phyloP scores from a whole-genome alignment of 2,329 filamentous ascomycete genomes.

The Colletotrichum tofieldiae region DNA sequence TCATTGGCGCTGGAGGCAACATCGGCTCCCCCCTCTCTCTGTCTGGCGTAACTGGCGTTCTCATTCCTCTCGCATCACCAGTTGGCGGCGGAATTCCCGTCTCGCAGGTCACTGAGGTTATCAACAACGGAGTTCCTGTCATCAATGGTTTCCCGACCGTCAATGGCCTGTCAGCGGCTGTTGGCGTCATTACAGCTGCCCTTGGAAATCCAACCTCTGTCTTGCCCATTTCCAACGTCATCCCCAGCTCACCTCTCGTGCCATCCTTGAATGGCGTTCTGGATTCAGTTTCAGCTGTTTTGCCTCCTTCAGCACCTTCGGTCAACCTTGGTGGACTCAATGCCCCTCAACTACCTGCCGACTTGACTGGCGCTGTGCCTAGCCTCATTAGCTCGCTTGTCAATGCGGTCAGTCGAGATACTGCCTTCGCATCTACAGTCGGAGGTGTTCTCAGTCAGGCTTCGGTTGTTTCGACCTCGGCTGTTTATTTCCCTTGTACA shows the following conservation, averaged over 20 bases:
- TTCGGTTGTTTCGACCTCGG: neutral
- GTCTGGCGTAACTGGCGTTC: neutral
- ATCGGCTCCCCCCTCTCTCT: neutral
- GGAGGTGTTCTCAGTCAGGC: neutral
- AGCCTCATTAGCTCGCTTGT: neutral
- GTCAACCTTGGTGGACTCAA: slow-evolving; percentile 3
- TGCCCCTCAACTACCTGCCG: slow-evolving; percentile 28
- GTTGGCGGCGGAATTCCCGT: neutral
- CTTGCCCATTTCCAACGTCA: neutral
- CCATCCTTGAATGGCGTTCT: slow-evolving; percentile 4
- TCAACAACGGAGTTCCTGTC: neutral
- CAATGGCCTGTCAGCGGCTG: neutral
- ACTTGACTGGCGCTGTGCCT: neutral
- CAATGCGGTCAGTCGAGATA: neutral
- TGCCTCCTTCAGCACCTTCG: neutral
- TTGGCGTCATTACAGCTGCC: neutral
- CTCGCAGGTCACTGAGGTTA: slow-evolving; percentile 1
- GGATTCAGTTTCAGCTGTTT: neutral
- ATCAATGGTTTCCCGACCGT: neutral
- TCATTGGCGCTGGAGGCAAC: neutral
- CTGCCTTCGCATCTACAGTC: neutral
- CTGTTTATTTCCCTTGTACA: slow-evolving; percentile 6
- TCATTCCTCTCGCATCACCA: neutral
- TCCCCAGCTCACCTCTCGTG: neutral
- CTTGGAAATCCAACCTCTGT: neutral